These are phyloP conservation scores for Rosa lucieae DNA, from an alignment of 306 rosid species.

Conservation along the genomic window DNA sequence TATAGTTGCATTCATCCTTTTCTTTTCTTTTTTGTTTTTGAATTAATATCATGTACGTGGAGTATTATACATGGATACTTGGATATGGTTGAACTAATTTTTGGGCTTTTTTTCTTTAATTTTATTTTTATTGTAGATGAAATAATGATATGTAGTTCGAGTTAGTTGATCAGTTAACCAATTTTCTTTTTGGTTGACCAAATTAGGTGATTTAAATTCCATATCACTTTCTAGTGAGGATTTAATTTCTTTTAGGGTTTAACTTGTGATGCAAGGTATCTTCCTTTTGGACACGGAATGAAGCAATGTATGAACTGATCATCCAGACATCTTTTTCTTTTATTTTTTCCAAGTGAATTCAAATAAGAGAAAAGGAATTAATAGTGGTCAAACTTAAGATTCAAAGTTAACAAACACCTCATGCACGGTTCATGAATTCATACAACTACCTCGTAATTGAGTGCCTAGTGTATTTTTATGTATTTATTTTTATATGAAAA, in stretches of 20 bases:
- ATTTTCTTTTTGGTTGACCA: conserved; percentile 41
- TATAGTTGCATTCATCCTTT: conserved; percentile 18
- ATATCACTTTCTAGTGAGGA: background rate
- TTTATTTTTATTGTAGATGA: background rate
- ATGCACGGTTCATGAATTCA: background rate
- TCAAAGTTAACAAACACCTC: background rate
- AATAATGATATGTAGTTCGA: conserved; percentile 5
- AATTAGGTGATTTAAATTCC: conserved; percentile 21
- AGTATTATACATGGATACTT: background rate
- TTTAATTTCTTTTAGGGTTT: background rate
- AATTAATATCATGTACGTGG: background rate
- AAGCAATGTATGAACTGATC: background rate
- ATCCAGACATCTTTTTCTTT: background rate
- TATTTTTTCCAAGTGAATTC: background rate
- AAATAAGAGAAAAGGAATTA: background rate
- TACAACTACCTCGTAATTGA: background rate
- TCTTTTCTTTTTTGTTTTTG: conserved; percentile 1
- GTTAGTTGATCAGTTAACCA: conserved; percentile 33
- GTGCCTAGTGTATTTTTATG: no score
- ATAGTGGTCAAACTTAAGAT: background rate
- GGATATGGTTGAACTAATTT: background rate
- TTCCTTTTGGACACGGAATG: background rate
- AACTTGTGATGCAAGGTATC: conserved; percentile 8
- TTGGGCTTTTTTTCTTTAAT: background rate
- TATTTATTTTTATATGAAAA: no score